phyloP scores from a whole-genome alignment of 2,329 filamentous ascomycete species.

The Acarospora socialis region DNA sequence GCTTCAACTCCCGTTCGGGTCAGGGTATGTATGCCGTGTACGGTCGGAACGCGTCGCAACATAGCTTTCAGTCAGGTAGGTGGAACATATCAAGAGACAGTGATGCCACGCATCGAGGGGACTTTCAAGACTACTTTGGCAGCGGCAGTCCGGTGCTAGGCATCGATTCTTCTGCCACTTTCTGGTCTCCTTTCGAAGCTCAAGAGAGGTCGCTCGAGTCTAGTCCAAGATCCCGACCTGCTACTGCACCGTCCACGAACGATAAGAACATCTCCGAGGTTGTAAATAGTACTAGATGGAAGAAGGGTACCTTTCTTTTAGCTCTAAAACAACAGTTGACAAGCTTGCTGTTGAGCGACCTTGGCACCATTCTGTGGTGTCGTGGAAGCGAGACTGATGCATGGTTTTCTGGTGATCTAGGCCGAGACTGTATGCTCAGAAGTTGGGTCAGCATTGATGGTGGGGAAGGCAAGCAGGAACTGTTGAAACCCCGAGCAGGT shows the following conservation, averaged over 20 bases:
- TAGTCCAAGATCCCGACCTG: conserved; percentile 36
- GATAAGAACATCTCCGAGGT: no score
- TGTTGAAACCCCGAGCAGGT: conserved; percentile 36
- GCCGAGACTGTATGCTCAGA: conserved; percentile 43
- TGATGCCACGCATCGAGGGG: conserved; percentile 45
- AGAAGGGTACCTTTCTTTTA: no score
- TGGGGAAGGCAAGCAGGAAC: conserved; percentile 30
- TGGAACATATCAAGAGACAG: no score
- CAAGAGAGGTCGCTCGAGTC: conserved; percentile 48
- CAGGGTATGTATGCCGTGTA: no score
- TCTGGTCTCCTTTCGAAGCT: conserved; percentile 78
- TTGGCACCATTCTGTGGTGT: conserved; percentile 75
- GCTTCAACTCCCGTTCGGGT: no score
- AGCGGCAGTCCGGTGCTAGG: no score
- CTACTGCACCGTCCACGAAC: conserved; percentile 28
- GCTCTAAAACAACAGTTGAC: conserved; percentile 42
- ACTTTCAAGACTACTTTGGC: conserved; percentile 58
- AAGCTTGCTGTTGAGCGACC: conserved; percentile 74
- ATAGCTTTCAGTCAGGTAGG: no score
- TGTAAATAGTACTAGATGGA: no score
- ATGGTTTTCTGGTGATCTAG: conserved; percentile 59
- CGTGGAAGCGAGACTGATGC: conserved; percentile 82
- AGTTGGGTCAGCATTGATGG: conserved; percentile 10
- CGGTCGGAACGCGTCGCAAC: no score
- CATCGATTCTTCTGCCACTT: conserved; percentile 65